Conservation (phyloP, 2,329 filamentous ascomycete genomes). For the Exophiala aquamarina region DNA sequence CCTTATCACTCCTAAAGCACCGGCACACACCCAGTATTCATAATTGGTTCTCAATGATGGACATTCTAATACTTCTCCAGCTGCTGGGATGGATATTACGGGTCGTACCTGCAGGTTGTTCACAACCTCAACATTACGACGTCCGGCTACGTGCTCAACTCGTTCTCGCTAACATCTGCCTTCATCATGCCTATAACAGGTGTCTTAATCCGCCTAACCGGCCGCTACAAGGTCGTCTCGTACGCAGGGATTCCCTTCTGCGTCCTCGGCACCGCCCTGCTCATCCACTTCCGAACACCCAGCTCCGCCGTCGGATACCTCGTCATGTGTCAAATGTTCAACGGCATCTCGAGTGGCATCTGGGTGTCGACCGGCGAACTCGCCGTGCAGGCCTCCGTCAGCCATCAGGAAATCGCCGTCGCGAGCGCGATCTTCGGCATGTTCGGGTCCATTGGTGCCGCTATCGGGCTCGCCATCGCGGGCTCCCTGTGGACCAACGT, state of each 20-base stretch:
- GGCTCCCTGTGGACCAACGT: constrained; percentile 37
- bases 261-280: constrained; percentile 50
- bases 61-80: constrained; percentile 53
- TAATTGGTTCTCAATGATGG: too few relatives aligned
- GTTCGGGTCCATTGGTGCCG: constrained; percentile 35
- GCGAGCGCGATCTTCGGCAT: constrained; percentile 46
- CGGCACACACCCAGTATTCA: too few relatives aligned
- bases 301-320: constrained; percentile 48
- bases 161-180: constrained; percentile 56
- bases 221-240: constrained; percentile 51
- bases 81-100: constrained; percentile 53
- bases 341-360: constrained; percentile 50
- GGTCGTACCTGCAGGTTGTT: constrained; percentile 55
- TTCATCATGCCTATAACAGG: constrained; percentile 53
- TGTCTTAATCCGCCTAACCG: constrained; percentile 46
- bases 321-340: constrained; percentile 54
- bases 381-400: constrained; percentile 54
- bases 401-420: constrained; percentile 52
- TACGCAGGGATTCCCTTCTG: constrained; percentile 50
- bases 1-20: too few relatives aligned
- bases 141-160: constrained; percentile 48
- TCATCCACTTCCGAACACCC: constrained; percentile 54
- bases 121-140: constrained; percentile 41
- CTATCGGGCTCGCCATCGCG: constrained; percentile 35
- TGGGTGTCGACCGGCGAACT: constrained; percentile 55